Evolutionary conservation across 1,284 basidiomycete species (phyloP).

Genomic region (Ustanciosporium gigantosporum): DNA sequence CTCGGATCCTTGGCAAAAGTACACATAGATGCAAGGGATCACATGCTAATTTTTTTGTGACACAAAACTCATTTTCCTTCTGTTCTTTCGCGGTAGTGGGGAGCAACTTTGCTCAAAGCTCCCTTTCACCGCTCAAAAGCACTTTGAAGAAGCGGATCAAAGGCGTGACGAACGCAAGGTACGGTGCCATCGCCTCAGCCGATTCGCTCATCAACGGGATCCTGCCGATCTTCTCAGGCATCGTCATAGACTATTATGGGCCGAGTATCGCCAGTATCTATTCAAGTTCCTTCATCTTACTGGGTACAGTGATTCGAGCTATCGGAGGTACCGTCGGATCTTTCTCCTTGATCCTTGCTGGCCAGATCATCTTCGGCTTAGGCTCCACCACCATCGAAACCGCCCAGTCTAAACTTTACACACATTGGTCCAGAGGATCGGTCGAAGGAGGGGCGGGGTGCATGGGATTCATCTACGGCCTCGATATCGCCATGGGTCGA

Average conservation of each 20-base stretch:
- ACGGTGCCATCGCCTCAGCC: constrained; percentile 64
- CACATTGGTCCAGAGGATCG: constrained; percentile 29
- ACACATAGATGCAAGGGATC: too few species aligned
- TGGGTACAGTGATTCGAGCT: constrained; percentile 59
- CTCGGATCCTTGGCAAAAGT: too few species aligned
- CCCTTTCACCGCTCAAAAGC: constrained; percentile 60
- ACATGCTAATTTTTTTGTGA: too few species aligned
- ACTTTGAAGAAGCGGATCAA: constrained; percentile 54
- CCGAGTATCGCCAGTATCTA: constrained; percentile 45
- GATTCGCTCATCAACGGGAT: constrained; percentile 63
- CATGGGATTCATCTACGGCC: constrained; percentile 48
- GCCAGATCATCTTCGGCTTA: constrained; percentile 52
- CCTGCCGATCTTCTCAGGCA: constrained; percentile 63
- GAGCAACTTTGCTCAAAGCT: constrained; percentile 43
- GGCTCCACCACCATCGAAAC: constrained; percentile 59
- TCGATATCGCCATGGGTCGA: constrained; percentile 59
- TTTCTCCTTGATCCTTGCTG: constrained; percentile 42
- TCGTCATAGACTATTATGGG: constrained; percentile 63
- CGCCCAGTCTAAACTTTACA: constrained; percentile 54
- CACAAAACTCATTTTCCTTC: too few species aligned
- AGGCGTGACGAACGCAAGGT: constrained; percentile 68
- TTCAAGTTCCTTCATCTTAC: constrained; percentile 53
- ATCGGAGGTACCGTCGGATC: constrained; percentile 24
- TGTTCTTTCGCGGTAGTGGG: too few species aligned
- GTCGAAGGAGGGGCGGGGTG: constrained; percentile 8